Evolutionary conservation across 164 flowering plant species (phyloP).

Genomic region (Stephania cephalantha): DNA sequence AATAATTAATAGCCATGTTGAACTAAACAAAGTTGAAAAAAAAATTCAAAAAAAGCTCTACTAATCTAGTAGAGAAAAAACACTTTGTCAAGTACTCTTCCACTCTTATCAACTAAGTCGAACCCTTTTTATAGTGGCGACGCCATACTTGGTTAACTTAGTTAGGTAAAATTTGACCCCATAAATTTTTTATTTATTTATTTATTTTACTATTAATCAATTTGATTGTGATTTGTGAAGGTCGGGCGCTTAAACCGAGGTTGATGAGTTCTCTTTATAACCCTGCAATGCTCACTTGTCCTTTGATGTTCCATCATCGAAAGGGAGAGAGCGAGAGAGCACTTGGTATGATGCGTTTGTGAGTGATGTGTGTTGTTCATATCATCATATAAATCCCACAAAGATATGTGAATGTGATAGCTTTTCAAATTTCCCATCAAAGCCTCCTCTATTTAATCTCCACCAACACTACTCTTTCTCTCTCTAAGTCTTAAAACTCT

Average conservation of each 20-base stretch:
- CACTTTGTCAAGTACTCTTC: no score
- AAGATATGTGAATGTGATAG: not conserved
- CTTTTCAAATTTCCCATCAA: conserved; percentile 16
- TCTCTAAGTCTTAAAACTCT: not conserved
- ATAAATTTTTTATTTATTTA: not conserved
- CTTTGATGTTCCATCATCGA: conserved; percentile 22
- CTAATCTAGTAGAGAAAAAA: no score
- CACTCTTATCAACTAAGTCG: no score
- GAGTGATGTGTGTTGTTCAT: conserved; percentile 16
- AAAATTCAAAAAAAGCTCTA: no score
- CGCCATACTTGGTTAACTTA: not conserved
- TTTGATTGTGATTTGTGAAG: not conserved
- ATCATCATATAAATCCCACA: no score
- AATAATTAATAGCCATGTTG: no score
- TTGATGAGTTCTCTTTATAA: conserved; percentile 16
- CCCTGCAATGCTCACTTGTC: conserved; percentile 16
- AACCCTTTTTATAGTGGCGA: not conserved
- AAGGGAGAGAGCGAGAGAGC: not conserved
- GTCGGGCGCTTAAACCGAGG: conserved; percentile 34
- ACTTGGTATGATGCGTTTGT: conserved; percentile 11
- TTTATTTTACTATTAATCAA: not conserved
- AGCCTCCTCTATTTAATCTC: conserved; percentile 11
- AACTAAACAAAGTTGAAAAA: no score
- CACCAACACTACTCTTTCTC: not conserved
- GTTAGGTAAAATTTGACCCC: not conserved